Evolutionary conservation across 73 alveolate genomes (phyloP), one percentile per base, ranked within the genome.

Genomic region (Loxodes magnus): DNA sequence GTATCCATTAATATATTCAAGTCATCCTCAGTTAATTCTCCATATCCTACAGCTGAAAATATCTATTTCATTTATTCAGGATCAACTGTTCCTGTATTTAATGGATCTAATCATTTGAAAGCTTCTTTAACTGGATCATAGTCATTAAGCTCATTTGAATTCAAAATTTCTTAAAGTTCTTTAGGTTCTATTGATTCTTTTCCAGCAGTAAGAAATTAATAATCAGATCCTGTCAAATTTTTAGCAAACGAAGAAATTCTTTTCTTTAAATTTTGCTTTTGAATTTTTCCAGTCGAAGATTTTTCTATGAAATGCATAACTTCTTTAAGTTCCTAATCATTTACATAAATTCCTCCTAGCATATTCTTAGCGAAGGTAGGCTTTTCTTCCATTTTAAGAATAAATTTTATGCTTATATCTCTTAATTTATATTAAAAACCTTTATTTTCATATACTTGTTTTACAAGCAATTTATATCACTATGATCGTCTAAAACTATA

Each of bases 131-230:
- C 27, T 21, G 59, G 59, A 41, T 46, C 59, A 24, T 25, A 46
- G 17, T 46, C 59, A 25, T 46, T 41, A 16, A 46, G 39, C 17
- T 46, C 59, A 2, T 46, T 46, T 25, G 22, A 46, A 14, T 46
- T 46, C 39, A 46, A 24, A 22, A 46, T 46, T n/a, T 46, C 59
- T n/a, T 46, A 19, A 46, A 46, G 59, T 25, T 46, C 59, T 46
- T 19, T 46, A 1, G 27, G 9, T 10, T 23, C 17, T 37, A 46
- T 46, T 25, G 22, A 37, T 25, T 46, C 27, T 46, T 46, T 46
- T 5, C 59, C 59, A 5, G 59, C 59, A 37, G 27, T 46, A 37
- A 46, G 27, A 19, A 46, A 46, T 3, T 46, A 25, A 24, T 25
- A 46, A 3, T 46, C 59, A 14, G 43, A 9, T n/a, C 27, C 27